Evolutionary conservation across 495 filamentous ascomycete genomes (phyloP).

Genomic region (Alectoria sarmentosa): DNA sequence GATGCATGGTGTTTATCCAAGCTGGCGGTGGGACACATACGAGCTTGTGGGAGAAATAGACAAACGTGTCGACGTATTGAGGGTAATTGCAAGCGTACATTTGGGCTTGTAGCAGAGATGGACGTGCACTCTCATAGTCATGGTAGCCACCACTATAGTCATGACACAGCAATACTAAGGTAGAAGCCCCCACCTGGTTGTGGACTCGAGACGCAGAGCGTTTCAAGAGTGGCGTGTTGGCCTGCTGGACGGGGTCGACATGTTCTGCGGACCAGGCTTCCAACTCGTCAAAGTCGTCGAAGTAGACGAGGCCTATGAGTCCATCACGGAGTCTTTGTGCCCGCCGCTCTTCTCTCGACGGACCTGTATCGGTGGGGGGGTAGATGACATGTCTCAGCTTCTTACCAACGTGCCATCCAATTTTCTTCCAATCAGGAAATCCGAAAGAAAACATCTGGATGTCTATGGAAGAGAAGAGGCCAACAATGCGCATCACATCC

Average conservation of each 20-base stretch:
- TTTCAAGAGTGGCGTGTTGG: slow-evolving; percentile 36
- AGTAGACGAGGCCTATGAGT: slow-evolving; percentile 32
- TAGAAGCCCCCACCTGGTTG: slow-evolving; percentile 15
- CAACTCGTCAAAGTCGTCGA: slow-evolving; percentile 33
- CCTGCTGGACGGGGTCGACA: slow-evolving; percentile 33
- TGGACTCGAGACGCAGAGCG: slow-evolving; percentile 18
- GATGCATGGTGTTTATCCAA: slow-evolving; percentile 41
- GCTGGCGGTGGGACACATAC: slow-evolving; percentile 38
- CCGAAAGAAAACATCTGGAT: background rate
- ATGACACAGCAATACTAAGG: slow-evolving; percentile 34
- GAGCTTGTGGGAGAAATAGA: slow-evolving; percentile 42
- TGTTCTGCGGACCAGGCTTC: slow-evolving; percentile 31
- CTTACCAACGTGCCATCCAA: slow-evolving; percentile 12
- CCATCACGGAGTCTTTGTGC: slow-evolving; percentile 13
- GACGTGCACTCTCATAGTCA: slow-evolving; percentile 32
- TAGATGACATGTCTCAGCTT: slow-evolving; percentile 8
- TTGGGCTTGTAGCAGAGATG: slow-evolving; percentile 23
- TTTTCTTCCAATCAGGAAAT: slow-evolving; percentile 15
- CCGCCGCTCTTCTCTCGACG: slow-evolving; percentile 8
- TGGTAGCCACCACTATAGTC: slow-evolving; percentile 42
- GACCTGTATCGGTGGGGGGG: slow-evolving; percentile 10
- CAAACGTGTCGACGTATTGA: slow-evolving; percentile 35
- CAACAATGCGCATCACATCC: background rate
- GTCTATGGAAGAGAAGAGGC: background rate
- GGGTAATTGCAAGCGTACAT: slow-evolving; percentile 36